Percentiles rank a stretch among this genome's conserved stretches.
Evolutionary conservation across 768 basidiomycete species (phyloP).

Genomic region (Tylopilus sp.): DNA sequence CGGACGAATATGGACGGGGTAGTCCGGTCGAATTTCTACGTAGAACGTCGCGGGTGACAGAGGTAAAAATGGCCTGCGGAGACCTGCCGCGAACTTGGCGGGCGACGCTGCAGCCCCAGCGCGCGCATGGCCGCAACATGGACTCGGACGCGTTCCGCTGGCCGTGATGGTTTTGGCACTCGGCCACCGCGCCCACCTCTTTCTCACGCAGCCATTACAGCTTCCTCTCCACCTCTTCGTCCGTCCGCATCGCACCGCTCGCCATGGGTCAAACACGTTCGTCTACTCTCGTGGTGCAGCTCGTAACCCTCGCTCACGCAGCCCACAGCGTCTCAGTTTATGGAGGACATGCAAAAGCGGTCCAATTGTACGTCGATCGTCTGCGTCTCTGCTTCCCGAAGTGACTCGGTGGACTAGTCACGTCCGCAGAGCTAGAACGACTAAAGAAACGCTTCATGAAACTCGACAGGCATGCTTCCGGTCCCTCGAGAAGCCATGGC

Average conservation of each 20-base stretch:
- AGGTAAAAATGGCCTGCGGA: no score
- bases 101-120: no score
- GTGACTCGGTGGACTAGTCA: constrained; percentile 57
- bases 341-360: constrained; percentile 96
- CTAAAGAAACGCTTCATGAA: constrained; percentile 99
- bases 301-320: constrained; percentile 1
- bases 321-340: constrained; percentile 79
- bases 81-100: no score
- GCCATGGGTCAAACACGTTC: constrained; percentile 83
- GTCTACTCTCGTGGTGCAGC: constrained; percentile 30
- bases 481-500: background rate
- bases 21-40: constrained; percentile 29
- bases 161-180: no score
- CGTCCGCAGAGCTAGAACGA: constrained; percentile 87
- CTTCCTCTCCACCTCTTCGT: background rate
- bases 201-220: constrained; percentile 25
- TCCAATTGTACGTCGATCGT: constrained; percentile 81
- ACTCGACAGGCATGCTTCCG: constrained; percentile 71
- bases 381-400: background rate
- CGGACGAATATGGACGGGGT: constrained; percentile 13
- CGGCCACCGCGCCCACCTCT: no score
- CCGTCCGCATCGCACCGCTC: constrained; percentile 20
- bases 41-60: no score
- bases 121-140: no score
- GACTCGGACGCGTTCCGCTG: no score